phyloP scores from a whole-genome alignment of 2,329 filamentous ascomycete species.

The Phaeosphaeria sp. region DNA sequence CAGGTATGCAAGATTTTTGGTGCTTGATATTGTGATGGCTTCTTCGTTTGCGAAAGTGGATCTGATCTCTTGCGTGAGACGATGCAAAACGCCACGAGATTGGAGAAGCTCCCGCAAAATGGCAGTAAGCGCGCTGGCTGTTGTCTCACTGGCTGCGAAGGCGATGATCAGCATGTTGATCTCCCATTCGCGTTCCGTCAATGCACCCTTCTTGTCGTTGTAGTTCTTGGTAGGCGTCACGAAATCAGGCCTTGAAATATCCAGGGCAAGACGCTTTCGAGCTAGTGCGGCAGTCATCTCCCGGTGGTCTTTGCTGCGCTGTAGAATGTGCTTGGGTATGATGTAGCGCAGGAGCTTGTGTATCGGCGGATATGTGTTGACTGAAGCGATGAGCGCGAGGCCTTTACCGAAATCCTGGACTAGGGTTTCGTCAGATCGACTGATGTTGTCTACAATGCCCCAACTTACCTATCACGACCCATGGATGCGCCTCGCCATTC shows the following conservation, averaged over 20 bases:
- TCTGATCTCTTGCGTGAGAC: slow-evolving; percentile 34
- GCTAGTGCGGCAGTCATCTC: slow-evolving; percentile 31
- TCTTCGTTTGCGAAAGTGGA: slow-evolving; percentile 24
- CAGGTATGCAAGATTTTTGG: slow-evolving; percentile 31
- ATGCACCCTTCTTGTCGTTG: slow-evolving; percentile 21
- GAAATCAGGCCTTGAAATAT: slow-evolving; percentile 34
- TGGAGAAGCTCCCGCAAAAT: slow-evolving; percentile 43
- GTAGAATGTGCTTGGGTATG: slow-evolving; percentile 31
- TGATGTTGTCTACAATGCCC: slow-evolving; percentile 11
- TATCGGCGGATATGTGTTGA: slow-evolving; percentile 30
- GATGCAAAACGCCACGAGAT: slow-evolving; percentile 32
- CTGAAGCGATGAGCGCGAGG: slow-evolving; percentile 34
- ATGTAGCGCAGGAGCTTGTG: slow-evolving; percentile 30
- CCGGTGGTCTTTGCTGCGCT: slow-evolving; percentile 30
- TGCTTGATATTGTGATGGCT: slow-evolving; percentile 30
- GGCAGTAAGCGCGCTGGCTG: slow-evolving; percentile 48
- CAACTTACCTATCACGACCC: background rate
- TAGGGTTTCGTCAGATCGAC: slow-evolving; percentile 26
- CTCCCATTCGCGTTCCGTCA: slow-evolving; percentile 45
- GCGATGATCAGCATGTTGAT: slow-evolving; percentile 48
- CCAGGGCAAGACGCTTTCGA: slow-evolving; percentile 26
- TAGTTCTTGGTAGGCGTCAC: slow-evolving; percentile 35
- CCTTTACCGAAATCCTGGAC: slow-evolving; percentile 35
- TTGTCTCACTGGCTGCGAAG: slow-evolving; percentile 54
- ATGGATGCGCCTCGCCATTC: slow-evolving; percentile 24